A percentile compares a stretch with the other conserved stretches of the same genome.
Evolutionary conservation across 139 green algal genomes (phyloP).

Genomic region (Micractinium sp.): DNA sequence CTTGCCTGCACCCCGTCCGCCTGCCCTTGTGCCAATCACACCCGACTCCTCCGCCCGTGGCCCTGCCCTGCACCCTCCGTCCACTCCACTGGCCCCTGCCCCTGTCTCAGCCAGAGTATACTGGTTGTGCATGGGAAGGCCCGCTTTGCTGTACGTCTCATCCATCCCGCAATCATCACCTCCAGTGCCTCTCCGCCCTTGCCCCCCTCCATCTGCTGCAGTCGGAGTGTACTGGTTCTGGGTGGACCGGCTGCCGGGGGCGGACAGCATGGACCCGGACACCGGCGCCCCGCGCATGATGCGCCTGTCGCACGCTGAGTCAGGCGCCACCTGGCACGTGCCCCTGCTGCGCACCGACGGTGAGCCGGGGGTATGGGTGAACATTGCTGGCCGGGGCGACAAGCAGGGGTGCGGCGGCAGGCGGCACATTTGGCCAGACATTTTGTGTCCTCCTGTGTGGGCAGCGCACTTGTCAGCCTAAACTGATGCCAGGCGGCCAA

Average conservation of each 20-base stretch:
- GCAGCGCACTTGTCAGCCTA: no score
- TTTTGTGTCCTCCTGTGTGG: no score
- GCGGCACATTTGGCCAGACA: no score
- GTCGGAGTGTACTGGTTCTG: conserved; percentile 31
- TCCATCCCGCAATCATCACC: not conserved
- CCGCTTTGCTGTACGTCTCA: not conserved
- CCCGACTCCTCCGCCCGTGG: not conserved
- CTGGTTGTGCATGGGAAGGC: not conserved
- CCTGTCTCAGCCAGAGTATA: no score
- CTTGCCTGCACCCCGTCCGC: not conserved
- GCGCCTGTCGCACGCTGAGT: not conserved
- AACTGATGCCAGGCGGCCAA: no score
- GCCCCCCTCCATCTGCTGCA: not conserved
- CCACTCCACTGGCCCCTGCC: not conserved
- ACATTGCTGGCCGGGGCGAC: no score
- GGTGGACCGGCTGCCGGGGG: conserved; percentile 25
- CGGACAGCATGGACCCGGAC: not conserved
- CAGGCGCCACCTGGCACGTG: not conserved
- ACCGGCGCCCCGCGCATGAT: not conserved
- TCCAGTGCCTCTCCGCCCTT: not conserved
- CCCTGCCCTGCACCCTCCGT: not conserved
- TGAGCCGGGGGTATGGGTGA: not conserved
- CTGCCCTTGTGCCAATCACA: not conserved
- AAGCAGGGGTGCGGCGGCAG: no score
- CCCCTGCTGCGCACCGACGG: conserved; percentile 25